phyloP scores from a whole-genome alignment of 345 rosid genomes.

The Rubroshorea leprosula region DNA sequence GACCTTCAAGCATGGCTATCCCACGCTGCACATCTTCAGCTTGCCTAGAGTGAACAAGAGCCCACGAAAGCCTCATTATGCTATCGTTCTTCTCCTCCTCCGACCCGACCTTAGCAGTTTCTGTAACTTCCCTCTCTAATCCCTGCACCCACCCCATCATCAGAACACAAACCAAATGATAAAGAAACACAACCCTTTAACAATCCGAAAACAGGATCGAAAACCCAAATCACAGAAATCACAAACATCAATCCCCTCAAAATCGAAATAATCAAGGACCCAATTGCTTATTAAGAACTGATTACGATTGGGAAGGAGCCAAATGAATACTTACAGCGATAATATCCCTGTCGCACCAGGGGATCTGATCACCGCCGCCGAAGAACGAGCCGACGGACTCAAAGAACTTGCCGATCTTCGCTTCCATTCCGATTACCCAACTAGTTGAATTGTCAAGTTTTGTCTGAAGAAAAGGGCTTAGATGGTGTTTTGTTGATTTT shows the following conservation, averaged over 20 bases:
- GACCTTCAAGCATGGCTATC: constrained; percentile 73
- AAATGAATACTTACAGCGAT: constrained; percentile 40
- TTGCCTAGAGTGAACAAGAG: constrained; percentile 76
- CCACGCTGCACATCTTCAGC: constrained; percentile 77
- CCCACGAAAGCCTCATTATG: constrained; percentile 83
- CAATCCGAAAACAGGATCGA: too few species aligned
- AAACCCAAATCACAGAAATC: background rate
- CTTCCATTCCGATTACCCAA: constrained; percentile 20
- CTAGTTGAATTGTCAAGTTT: background rate
- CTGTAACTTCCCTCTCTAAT: constrained; percentile 73
- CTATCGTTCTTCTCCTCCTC: constrained; percentile 54
- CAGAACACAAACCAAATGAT: background rate
- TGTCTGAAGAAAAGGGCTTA: background rate
- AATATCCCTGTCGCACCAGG: constrained; percentile 76
- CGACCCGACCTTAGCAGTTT: constrained; percentile 40
- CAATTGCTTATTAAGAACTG: background rate
- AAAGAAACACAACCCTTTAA: background rate
- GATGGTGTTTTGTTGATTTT: too few species aligned
- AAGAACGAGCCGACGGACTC: constrained; percentile 58
- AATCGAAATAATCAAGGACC: background rate
- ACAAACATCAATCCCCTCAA: background rate
- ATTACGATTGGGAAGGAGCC: background rate
- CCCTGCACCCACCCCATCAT: constrained; percentile 38
- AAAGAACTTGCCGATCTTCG: constrained; percentile 30
- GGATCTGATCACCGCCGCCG: constrained; percentile 68